Percentiles rank a stretch among this genome's conserved stretches.
Evolutionary conservation across 1,284 basidiomycete species (phyloP).

Genomic region (Termitomyces sp.): DNA sequence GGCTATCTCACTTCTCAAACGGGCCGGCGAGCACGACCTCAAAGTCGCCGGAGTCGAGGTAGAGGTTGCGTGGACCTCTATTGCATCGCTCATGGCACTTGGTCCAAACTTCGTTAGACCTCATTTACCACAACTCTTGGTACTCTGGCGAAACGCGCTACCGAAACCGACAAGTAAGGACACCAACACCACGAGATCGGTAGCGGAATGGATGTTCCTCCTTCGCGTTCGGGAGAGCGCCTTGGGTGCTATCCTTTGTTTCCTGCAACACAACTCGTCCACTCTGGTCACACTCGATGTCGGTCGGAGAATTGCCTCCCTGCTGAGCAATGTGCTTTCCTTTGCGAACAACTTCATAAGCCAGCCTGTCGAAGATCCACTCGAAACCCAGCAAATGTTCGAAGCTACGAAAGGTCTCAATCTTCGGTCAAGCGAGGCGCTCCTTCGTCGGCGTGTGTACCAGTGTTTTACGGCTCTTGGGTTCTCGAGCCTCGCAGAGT

Average conservation of each 20-base stretch:
- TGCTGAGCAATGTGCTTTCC: constrained; percentile 86
- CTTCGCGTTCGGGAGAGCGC: constrained; percentile 90
- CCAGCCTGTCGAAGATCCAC: constrained; percentile 45
- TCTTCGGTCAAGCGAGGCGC: constrained; percentile 76
- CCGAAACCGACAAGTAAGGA: constrained; percentile 94
- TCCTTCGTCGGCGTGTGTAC: constrained; percentile 81
- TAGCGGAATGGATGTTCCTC: constrained; percentile 88
- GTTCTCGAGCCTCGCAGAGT: constrained; percentile 74
- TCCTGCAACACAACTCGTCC: constrained; percentile 76
- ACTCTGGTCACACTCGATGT: constrained; percentile 88
- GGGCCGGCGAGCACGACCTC: constrained; percentile 87
- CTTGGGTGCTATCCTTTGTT: constrained; percentile 83
- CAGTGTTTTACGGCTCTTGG: constrained; percentile 88
- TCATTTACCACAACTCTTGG: constrained; percentile 88
- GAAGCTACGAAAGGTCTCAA: constrained; percentile 46
- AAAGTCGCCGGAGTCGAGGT: constrained; percentile 81
- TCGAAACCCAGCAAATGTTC: constrained; percentile 31
- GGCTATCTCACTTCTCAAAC: constrained; percentile 86
- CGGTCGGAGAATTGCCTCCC: constrained; percentile 78
- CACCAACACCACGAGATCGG: constrained; percentile 56
- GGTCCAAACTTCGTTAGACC: constrained; percentile 92
- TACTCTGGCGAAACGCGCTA: constrained; percentile 95
- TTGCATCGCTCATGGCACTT: constrained; percentile 87
- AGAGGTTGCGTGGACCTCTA: constrained; percentile 92
- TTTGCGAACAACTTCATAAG: constrained; percentile 75